phyloP scores from a whole-genome alignment of 371 early-diverging fungal species.

The Zopfochytrium polystomum region DNA sequence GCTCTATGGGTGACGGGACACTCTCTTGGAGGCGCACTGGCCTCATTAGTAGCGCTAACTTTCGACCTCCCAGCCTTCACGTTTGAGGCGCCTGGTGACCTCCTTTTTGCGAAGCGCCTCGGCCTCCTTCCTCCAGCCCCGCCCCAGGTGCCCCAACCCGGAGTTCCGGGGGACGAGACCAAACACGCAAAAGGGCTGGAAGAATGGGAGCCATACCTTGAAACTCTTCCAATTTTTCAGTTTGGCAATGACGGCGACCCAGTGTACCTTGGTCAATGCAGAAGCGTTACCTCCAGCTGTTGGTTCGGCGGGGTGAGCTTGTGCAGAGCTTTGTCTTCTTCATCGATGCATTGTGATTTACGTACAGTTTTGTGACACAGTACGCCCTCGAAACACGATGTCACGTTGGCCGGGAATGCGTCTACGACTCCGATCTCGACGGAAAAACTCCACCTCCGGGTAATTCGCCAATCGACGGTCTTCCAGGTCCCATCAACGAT shows the following conservation, averaged over 20 bases:
- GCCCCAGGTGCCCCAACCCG: background rate
- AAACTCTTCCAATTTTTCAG: slow-evolving; percentile 79
- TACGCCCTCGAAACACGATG: slow-evolving; percentile 82
- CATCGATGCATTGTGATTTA: background rate
- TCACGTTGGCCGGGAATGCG: slow-evolving; percentile 48
- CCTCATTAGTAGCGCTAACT: slow-evolving; percentile 77
- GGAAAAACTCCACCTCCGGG: background rate
- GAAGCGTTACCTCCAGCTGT: slow-evolving; percentile 57
- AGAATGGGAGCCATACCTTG: slow-evolving; percentile 32
- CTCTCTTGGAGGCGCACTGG: slow-evolving; percentile 87
- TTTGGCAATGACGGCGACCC: slow-evolving; percentile 93
- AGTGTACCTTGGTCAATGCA: slow-evolving; percentile 88
- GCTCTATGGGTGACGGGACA: slow-evolving; percentile 89
- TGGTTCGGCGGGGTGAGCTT: slow-evolving; percentile 67
- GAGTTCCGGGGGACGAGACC: background rate
- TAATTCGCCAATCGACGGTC: too few relatives aligned
- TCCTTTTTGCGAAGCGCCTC: slow-evolving; percentile 70
- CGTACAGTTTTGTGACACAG: background rate
- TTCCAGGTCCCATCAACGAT: too few relatives aligned
- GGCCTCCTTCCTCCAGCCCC: slow-evolving; percentile 62
- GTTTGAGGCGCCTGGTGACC: slow-evolving; percentile 88
- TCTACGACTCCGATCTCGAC: slow-evolving; percentile 32
- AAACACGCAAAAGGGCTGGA: background rate
- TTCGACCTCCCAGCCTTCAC: slow-evolving; percentile 83
- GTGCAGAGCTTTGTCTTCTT: background rate